A percentile compares a stretch with the other conserved stretches of the same genome.
Conservation (phyloP, 1,284 basidiomycete genomes). For the Puccinia polysora region DNA sequence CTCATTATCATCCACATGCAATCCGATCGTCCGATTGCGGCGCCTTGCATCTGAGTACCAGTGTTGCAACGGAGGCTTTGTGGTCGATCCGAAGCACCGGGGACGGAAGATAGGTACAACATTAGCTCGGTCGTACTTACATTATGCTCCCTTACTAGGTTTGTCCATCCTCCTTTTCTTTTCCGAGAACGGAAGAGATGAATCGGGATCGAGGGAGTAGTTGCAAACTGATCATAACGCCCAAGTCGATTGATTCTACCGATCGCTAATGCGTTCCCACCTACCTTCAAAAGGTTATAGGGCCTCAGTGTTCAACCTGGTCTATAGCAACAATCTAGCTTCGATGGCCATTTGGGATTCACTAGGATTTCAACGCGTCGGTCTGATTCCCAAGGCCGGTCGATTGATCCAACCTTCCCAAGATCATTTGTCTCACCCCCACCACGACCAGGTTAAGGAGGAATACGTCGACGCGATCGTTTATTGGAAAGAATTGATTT, state of each 20-base stretch:
- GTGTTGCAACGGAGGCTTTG: constrained; percentile 85
- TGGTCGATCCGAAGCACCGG: constrained; percentile 68
- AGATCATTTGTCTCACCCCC: not conserved
- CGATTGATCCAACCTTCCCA: constrained; percentile 56
- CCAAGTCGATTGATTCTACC: not conserved
- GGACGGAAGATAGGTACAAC: constrained; percentile 67
- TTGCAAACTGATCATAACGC: not conserved
- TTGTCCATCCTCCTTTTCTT: constrained; percentile 27
- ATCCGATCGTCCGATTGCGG: not conserved
- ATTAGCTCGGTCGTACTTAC: constrained; percentile 72
- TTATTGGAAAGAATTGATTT: constrained; percentile 69
- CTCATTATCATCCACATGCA: no score
- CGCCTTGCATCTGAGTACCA: constrained; percentile 49
- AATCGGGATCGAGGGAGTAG: not conserved
- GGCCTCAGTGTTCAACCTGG: constrained; percentile 87
- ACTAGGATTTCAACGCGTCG: constrained; percentile 74
- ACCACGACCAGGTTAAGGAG: constrained; percentile 60
- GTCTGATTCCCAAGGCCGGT: constrained; percentile 78
- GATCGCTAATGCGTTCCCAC: not conserved
- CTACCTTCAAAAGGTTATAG: constrained; percentile 61
- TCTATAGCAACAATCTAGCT: constrained; percentile 70
- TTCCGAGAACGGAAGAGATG: not conserved
- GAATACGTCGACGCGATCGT: constrained; percentile 84
- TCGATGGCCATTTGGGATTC: constrained; percentile 69
- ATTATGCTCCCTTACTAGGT: constrained; percentile 70